Evolutionary conservation across 306 rosid genomes (phyloP).

Genomic region (barrel medic (Medicago truncatula)): DNA sequence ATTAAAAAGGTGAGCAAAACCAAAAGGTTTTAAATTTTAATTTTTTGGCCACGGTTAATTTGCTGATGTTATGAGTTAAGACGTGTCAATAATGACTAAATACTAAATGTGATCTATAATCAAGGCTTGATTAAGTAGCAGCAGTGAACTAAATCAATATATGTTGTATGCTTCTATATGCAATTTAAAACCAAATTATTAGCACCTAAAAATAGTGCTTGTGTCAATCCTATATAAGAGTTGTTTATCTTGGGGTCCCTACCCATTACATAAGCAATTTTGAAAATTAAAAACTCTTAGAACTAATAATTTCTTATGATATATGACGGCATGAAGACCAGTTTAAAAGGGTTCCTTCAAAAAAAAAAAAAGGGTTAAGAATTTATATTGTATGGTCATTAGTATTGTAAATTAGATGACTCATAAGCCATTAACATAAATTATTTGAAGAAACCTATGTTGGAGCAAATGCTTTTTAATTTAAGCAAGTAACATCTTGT

Average conservation of each 20-base stretch:
- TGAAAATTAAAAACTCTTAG: conserved; percentile 41
- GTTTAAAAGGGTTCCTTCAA: conserved; percentile 71
- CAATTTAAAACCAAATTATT: background rate
- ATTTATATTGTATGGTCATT: conserved; percentile 44
- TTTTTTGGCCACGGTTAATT: background rate
- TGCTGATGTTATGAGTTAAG: background rate
- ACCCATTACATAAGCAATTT: conserved; percentile 50
- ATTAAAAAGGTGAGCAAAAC: no score
- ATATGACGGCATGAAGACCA: conserved; percentile 62
- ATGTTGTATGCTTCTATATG: background rate
- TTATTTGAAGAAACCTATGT: conserved; percentile 51
- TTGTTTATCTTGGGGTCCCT: conserved; percentile 46
- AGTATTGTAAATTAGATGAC: conserved; percentile 55
- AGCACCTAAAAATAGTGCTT: no score
- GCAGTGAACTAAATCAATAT: background rate
- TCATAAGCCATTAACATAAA: conserved; percentile 60
- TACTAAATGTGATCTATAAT: background rate
- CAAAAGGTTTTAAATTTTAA: background rate
- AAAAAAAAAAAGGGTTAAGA: no score
- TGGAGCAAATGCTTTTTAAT: conserved; percentile 27
- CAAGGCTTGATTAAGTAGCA: background rate
- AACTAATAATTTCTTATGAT: conserved; percentile 48
- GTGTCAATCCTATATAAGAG: conserved; percentile 49
- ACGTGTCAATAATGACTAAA: conserved; percentile 1
- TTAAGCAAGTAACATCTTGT: conserved; percentile 43